These are phyloP conservation scores for Mortierella sp. DNA, from an alignment of 371 early-diverging fungal genomes.

Conservation along the genomic window DNA sequence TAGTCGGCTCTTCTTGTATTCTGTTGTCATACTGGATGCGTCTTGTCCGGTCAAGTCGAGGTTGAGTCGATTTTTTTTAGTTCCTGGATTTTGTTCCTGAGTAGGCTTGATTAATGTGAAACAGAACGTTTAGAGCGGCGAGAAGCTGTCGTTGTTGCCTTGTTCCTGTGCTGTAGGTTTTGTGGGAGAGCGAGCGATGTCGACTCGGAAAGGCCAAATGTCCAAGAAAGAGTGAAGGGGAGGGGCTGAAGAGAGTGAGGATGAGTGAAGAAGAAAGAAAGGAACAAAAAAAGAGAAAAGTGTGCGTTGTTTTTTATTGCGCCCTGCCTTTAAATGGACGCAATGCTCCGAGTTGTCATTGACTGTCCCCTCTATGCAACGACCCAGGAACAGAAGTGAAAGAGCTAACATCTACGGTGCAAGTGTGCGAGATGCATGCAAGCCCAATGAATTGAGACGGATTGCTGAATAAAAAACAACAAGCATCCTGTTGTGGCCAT, in stretches of 20 bases:
- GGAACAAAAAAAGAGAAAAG: neutral
- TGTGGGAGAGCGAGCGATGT: neutral
- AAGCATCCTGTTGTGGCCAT: too few relatives aligned
- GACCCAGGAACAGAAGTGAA: too few relatives aligned
- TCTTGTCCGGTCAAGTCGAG: neutral
- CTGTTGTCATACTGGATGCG: neutral
- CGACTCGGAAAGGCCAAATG: neutral
- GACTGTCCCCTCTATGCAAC: neutral
- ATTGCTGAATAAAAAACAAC: neutral
- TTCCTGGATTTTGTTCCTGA: neutral
- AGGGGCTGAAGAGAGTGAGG: neutral
- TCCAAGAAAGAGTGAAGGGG: neutral
- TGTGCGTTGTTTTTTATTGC: neutral
- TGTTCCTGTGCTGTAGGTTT: neutral
- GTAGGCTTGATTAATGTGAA: neutral
- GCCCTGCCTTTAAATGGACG: neutral
- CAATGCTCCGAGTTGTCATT: neutral
- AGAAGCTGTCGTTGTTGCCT: too few relatives aligned
- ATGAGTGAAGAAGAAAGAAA: neutral
- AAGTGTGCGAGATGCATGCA: neutral
- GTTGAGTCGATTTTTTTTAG: neutral
- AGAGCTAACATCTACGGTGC: too few relatives aligned
- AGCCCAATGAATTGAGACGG: constrained; percentile 6
- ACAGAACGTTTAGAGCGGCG: neutral
- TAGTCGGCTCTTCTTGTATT: neutral